Base-by-base conservation (phyloP, 2,329 filamentous ascomycete species). In the Paecilomyces fulvus region DNA sequence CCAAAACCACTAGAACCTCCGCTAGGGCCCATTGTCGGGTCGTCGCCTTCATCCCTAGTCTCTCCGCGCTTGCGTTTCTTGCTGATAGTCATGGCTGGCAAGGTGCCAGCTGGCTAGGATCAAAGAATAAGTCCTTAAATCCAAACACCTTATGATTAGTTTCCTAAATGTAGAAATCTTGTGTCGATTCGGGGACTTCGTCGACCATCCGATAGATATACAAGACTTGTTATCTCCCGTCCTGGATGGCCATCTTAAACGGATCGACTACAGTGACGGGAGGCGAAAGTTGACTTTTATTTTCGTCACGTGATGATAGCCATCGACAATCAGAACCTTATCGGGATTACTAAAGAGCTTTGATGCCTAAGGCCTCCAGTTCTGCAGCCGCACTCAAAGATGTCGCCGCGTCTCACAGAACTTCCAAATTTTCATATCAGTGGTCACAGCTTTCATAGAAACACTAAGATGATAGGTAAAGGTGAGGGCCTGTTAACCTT, bases 41-140 rank as follows among this genome's bases (percentile, higher is more conserved):
- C 61, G 14, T 65, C 67, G 30, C 68, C 61, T 50, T 67, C 64
- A 17, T 59, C 59, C 49, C 56, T 59, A 21, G 54, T 58, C 30
- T 58, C 62, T 8, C 58, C 57, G 55, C 67, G 67, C 63, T 73
- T 74, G 59, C 71, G 66, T 58, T 73, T 74, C 33, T 60, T 66
- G 12, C 59, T 52, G 49, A 60, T 53, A 20, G 56, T 56, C 67
- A 70, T 70, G 28, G 52, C 59, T 53, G 48, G 33, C 33, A 43
- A n/a, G 3, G 3, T 43, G 33, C 33, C 33, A 17, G 37, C 37
- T 43, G 37, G 14, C 2, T n/a, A 17, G 37, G n/a, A 9, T 43
- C 37, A 43, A 28, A 28, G 37, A 43, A 20, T 1, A 43, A 31
- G n/a, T n/a, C 37, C n/a, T 43, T 43, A 6, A 17, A n/a, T 20